Evolutionary conservation across 768 basidiomycete species (phyloP), one percentile per base, ranked within the genome.

Genomic region (Sutorius australiensis): DNA sequence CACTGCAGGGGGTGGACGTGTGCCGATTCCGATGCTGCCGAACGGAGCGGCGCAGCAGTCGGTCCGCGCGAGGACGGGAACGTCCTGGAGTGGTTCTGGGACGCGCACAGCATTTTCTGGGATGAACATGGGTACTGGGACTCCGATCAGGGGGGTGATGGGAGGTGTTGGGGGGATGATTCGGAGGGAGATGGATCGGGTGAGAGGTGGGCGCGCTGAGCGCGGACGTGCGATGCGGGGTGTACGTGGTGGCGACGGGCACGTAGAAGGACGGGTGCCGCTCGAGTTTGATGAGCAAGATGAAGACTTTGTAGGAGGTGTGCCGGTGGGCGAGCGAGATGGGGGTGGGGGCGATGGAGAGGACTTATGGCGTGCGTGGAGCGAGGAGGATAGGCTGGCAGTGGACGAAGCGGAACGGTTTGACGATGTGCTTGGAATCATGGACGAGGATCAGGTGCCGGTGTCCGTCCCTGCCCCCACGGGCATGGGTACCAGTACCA

Each of bases 11-110:
- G 31, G 72, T 75, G 0, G 77, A 82, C 31, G 49, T 0, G 45
- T 33, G 27, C 50, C 32, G 44, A 76, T 93, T 2, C 92, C 92
- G 0, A 89, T 90, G 82, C 76, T 87, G 34, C 92, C 91, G 0
- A 94, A 94, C 58, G 90, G 89, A 16, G 64, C 66, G 1, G 62
- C 68, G 5, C 63, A 55, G 24, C 62, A 65, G 41, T 47, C 51
- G 0, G 39, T 13, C 1, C 42, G 58, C 0, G 21, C 42, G 24
- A 43, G 44, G 39, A 30, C 51, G 27, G 54, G 54, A 21, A 17
- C 50, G 14, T 56, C 61, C 10, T 63, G 61, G 61, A 34, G 61
- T 3, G 33, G 54, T 3, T 45, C 61, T 9, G 46, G 58, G 28
- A 55, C 59, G 27, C 58, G 61, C 7, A 43, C 41, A 3, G 55